Evolutionary conservation across 768 basidiomycete genomes (phyloP).

Genomic region (Coprinopsis marcescibilis): DNA sequence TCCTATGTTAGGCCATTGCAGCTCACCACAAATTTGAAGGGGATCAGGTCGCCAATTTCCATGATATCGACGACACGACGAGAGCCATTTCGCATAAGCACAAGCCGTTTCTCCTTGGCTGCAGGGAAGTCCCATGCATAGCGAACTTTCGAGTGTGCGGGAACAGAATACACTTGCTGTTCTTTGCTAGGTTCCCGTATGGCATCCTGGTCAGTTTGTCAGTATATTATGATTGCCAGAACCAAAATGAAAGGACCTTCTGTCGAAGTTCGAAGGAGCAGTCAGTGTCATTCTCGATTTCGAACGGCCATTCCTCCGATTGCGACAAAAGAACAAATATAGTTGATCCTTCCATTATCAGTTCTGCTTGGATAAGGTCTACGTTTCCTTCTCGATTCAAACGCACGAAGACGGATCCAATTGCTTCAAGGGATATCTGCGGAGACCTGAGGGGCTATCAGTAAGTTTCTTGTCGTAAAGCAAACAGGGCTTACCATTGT

Average conservation of each 20-base stretch:
- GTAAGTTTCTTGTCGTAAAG: slow-evolving; percentile 5
- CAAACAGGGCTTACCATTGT: slow-evolving; percentile 52
- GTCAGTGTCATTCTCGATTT: slow-evolving; percentile 85
- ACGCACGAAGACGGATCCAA: slow-evolving; percentile 77
- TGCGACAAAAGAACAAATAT: slow-evolving; percentile 77
- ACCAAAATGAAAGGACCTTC: slow-evolving; percentile 39
- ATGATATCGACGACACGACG: slow-evolving; percentile 78
- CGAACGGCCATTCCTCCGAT: slow-evolving; percentile 84
- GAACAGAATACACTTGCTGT: slow-evolving; percentile 50
- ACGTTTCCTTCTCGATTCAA: slow-evolving; percentile 39
- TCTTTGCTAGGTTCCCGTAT: slow-evolving; percentile 37
- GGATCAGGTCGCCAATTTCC: slow-evolving; percentile 90
- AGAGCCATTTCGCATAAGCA: slow-evolving; percentile 54
- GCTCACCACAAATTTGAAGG: slow-evolving; percentile 79
- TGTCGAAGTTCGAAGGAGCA: slow-evolving; percentile 65
- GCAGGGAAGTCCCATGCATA: slow-evolving; percentile 97
- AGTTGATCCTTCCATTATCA: slow-evolving; percentile 78
- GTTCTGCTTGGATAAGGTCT: slow-evolving; percentile 66
- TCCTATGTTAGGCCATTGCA: too few relatives aligned
- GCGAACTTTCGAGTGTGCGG: slow-evolving; percentile 44
- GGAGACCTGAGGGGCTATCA: slow-evolving; percentile 59
- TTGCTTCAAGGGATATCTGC: slow-evolving; percentile 87
- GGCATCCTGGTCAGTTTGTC: slow-evolving; percentile 30
- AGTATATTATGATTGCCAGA: neutral
- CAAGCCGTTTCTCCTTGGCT: slow-evolving; percentile 71